Percentiles rank a stretch among this genome's conserved stretches.
Conservation (phyloP, 1,284 basidiomycete species). For the Ceratobasidium sp. region DNA sequence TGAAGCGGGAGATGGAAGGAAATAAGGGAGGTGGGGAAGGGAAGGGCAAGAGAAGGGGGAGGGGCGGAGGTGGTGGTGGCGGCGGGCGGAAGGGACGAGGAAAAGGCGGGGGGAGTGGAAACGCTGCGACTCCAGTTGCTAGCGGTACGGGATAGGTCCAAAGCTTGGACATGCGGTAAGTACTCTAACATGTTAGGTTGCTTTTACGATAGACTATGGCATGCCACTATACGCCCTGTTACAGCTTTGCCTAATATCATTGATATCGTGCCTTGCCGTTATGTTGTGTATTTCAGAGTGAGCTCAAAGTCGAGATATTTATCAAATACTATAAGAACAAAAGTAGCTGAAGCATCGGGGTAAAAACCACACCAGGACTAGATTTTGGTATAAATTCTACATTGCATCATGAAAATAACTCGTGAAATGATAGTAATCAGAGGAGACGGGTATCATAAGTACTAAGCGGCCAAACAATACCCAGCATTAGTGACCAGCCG, state of each 20-base stretch:
- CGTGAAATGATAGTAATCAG: too few relatives aligned
- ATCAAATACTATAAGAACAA: too few relatives aligned
- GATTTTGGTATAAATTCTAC: too few relatives aligned
- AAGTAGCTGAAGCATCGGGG: too few relatives aligned
- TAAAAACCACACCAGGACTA: too few relatives aligned
- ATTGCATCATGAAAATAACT: too few relatives aligned
- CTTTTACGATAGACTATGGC: background rate
- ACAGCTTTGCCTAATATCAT: too few relatives aligned
- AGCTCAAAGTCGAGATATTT: slow-evolving; percentile 19
- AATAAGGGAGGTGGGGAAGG: slow-evolving; percentile 20
- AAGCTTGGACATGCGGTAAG: background rate
- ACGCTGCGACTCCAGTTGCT: slow-evolving; percentile 1
- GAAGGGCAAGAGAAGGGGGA: slow-evolving; percentile 30
- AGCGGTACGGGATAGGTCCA: background rate
- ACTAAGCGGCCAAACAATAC: too few relatives aligned
- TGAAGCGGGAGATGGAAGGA: slow-evolving; percentile 62
- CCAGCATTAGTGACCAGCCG: too few relatives aligned
- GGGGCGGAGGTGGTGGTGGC: slow-evolving; percentile 45
- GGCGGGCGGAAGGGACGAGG: slow-evolving; percentile 28
- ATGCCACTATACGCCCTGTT: background rate
- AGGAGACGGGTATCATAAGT: too few relatives aligned
- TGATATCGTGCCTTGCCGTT: too few relatives aligned
- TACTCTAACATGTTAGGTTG: background rate
- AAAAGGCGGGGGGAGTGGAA: slow-evolving; percentile 45
- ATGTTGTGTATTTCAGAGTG: background rate